A percentile compares a stretch with the other conserved stretches of the same genome.
Conservation (phyloP, 495 filamentous ascomycete species). For the Chaetomium cochliodes region DNA sequence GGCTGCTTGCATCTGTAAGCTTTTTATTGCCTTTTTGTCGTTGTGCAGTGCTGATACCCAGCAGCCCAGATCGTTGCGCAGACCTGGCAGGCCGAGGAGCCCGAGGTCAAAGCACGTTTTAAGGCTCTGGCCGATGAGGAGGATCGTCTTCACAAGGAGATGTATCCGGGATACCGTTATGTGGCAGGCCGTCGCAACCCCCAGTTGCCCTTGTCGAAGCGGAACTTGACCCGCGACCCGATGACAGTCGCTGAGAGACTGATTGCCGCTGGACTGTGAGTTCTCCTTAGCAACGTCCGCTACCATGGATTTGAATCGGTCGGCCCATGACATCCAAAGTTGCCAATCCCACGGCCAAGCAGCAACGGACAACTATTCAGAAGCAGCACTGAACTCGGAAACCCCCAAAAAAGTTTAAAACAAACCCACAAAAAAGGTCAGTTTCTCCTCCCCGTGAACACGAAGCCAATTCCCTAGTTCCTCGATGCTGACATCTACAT, state of each 20-base stretch:
- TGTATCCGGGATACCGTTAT: conserved; percentile 24
- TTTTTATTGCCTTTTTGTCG: background rate
- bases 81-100: conserved; percentile 20
- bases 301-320: background rate
- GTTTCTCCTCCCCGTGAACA: background rate
- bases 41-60: conserved; percentile 7
- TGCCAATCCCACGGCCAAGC: background rate
- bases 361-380: background rate
- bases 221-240: conserved; percentile 10
- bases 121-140: conserved; percentile 21
- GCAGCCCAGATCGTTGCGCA: conserved; percentile 19
- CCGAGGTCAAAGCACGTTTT: conserved; percentile 23
- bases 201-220: conserved; percentile 6
- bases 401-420: background rate
- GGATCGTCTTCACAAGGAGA: conserved; percentile 8
- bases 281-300: background rate
- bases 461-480: no score
- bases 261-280: conserved; percentile 13
- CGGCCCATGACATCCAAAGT: no score
- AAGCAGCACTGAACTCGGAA: background rate
- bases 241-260: conserved; percentile 18
- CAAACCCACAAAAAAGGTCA: background rate
- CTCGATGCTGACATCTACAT: no score
- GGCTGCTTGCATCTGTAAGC: conserved; percentile 5
- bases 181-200: conserved; percentile 17